Conservation (phyloP, 75 land plant species). For the Pseudotsuga menziesii region DNA sequence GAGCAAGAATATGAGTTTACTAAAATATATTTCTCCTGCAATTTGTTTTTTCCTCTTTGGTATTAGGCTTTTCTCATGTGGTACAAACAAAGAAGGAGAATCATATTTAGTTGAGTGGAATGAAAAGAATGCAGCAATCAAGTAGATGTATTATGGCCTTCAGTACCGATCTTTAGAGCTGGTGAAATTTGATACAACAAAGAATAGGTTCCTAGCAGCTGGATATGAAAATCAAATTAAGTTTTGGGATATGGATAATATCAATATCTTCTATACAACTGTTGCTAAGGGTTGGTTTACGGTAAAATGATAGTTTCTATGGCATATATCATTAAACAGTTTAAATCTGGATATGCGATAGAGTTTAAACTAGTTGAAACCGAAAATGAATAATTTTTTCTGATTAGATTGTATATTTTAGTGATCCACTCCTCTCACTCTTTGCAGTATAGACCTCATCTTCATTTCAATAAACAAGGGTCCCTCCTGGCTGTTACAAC, state of each 20-base stretch:
- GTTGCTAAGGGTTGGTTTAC: slow-evolving; percentile 46
- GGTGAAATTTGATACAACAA: slow-evolving; percentile 63
- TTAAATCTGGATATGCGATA: not conserved
- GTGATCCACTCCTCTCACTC: not conserved
- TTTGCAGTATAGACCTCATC: slow-evolving; percentile 32
- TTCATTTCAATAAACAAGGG: slow-evolving; percentile 41
- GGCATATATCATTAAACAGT: not conserved
- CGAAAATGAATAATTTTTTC: not conserved
- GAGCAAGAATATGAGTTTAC: not conserved
- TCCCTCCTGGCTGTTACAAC: slow-evolving; percentile 38
- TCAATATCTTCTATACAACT: slow-evolving; percentile 28
- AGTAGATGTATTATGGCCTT: slow-evolving; percentile 45
- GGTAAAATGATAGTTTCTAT: not conserved
- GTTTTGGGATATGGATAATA: slow-evolving; percentile 60
- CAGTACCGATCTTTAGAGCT: slow-evolving; percentile 39
- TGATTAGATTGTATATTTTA: not conserved
- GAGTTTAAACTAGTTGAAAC: not conserved
- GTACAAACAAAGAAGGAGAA: slow-evolving; percentile 72
- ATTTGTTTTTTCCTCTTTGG: slow-evolving; percentile 7
- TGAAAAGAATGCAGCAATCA: slow-evolving; percentile 67
- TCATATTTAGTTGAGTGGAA: slow-evolving; percentile 71
- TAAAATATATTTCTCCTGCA: not conserved
- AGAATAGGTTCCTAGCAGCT: slow-evolving; percentile 44
- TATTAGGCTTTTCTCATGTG: slow-evolving; percentile 67
- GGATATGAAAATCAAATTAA: slow-evolving; percentile 46